Evolutionary conservation across 2,329 filamentous ascomycete species (phyloP).

Genomic region (Cordyceps tenuipes): DNA sequence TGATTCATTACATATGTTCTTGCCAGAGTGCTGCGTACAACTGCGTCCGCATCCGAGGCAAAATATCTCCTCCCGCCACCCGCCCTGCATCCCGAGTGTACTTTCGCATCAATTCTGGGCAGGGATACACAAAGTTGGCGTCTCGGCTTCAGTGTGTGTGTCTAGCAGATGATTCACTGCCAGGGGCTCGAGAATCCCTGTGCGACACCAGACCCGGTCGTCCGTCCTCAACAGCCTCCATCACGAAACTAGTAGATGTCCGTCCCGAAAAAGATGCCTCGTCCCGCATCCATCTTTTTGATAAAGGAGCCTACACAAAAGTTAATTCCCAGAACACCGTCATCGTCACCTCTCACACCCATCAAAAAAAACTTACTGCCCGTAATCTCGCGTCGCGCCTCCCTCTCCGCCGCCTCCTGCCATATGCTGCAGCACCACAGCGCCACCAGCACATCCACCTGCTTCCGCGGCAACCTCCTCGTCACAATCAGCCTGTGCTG

Average conservation of each 20-base stretch:
- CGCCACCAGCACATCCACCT: constrained; percentile 6
- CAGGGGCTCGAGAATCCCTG: background rate
- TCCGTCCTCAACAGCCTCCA: background rate
- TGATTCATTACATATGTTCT: background rate
- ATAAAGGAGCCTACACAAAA: background rate
- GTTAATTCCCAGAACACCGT: background rate
- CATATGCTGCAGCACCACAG: constrained; percentile 2
- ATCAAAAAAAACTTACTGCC: background rate
- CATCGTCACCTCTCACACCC: background rate
- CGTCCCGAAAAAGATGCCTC: background rate
- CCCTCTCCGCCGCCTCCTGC: background rate
- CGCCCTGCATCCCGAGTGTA: too few species aligned
- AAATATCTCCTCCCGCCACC: too few species aligned
- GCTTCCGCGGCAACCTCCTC: background rate
- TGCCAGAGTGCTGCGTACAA: too few species aligned
- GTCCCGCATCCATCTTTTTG: background rate
- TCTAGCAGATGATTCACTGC: too few species aligned
- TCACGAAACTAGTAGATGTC: background rate
- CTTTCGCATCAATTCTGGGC: too few species aligned
- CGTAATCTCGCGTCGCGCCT: background rate
- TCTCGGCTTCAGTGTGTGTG: too few species aligned
- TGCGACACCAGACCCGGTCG: background rate
- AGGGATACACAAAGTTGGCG: too few species aligned
- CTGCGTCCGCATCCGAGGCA: too few species aligned
- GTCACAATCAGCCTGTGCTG: background rate